Conservation (phyloP, 1,139 yeast genomes). For the Scheffersomyces illinoinensis region DNA sequence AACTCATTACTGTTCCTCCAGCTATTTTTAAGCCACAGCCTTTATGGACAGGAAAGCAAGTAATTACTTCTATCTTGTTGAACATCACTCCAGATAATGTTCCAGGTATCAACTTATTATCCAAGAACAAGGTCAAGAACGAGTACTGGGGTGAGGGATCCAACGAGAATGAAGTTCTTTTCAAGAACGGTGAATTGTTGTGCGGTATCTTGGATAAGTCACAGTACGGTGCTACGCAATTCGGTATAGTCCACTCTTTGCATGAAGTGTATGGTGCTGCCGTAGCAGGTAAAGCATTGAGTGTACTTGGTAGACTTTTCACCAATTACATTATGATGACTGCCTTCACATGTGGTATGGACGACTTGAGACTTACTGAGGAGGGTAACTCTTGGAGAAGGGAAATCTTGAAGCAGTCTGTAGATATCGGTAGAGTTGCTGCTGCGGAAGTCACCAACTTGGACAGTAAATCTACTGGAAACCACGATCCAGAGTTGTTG, state of each 20-base stretch:
- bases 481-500: constrained; percentile 73
- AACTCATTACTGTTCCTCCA: constrained; percentile 84
- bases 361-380: constrained; percentile 86
- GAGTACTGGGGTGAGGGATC: constrained; percentile 93
- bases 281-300: constrained; percentile 85
- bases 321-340: constrained; percentile 91
- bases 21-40: constrained; percentile 83
- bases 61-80: constrained; percentile 83
- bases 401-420: constrained; percentile 74
- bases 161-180: constrained; percentile 79
- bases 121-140: constrained; percentile 87
- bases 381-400: constrained; percentile 91
- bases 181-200: constrained; percentile 82
- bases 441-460: constrained; percentile 94
- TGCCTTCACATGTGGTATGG: constrained; percentile 99
- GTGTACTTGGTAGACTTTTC: constrained; percentile 90
- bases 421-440: constrained; percentile 84
- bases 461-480: constrained; percentile 49
- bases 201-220: constrained; percentile 96
- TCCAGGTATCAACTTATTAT: constrained; percentile 85
- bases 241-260: constrained; percentile 93
- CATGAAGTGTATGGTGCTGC: constrained; percentile 95
- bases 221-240: constrained; percentile 97
- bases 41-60: constrained; percentile 99
- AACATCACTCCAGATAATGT: constrained; percentile 84